These are phyloP conservation scores for Aspergillus eucalypticola DNA, from an alignment of 2,329 filamentous ascomycete species.

Conservation along the genomic window DNA sequence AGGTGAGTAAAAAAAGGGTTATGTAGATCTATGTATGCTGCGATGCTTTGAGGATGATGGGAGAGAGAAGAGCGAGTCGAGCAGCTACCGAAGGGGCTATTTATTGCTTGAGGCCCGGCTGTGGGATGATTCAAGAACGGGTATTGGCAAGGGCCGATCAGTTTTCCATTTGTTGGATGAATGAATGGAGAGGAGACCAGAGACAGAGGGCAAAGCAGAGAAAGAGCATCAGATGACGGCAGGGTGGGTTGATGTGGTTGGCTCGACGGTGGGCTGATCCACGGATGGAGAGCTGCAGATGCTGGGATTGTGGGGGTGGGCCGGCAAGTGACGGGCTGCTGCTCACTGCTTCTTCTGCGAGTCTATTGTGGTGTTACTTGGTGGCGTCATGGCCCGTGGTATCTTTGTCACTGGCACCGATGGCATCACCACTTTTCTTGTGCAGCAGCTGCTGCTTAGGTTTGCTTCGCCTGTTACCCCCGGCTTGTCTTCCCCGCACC, in stretches of 20 bases:
- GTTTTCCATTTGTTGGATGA: neutral
- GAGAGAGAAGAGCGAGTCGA: neutral
- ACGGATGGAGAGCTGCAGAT: neutral
- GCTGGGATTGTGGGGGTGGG: constrained; percentile 12
- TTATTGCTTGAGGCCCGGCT: neutral
- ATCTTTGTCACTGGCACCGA: neutral
- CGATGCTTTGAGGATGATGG: neutral
- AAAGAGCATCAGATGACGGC: constrained; percentile 4
- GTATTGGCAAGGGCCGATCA: neutral
- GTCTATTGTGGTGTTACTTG: neutral
- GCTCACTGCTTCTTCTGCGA: no score
- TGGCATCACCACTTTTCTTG: neutral
- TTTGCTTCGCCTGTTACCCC: neutral
- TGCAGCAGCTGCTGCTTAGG: no score
- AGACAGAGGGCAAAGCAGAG: no score
- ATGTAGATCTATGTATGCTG: neutral
- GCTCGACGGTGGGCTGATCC: constrained; percentile 6
- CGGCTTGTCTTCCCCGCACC: neutral
- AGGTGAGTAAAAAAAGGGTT: neutral
- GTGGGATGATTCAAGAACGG: neutral
- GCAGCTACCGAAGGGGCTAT: neutral
- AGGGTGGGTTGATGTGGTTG: constrained; percentile 6
- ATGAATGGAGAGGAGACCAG: neutral
- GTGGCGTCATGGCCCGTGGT: neutral
- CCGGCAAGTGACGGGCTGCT: constrained; percentile 1